A percentile compares a stretch with the other conserved stretches of the same genome.
Conservation (phyloP, 805 yeast species). For the Ogataea siamensis region DNA sequence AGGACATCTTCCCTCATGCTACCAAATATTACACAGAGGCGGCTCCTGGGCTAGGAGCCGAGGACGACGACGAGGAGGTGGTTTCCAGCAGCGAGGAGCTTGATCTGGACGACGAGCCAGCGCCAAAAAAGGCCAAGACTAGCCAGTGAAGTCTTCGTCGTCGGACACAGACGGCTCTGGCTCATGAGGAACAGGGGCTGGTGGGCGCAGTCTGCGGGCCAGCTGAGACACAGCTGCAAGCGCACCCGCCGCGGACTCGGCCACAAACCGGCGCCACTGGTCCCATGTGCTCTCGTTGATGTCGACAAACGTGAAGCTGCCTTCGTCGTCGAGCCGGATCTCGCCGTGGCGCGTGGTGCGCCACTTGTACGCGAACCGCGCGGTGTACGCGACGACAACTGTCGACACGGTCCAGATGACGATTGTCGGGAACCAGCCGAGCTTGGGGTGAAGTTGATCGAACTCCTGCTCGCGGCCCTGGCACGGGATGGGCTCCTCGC, state of each 20-base stretch:
- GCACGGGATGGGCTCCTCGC: constrained; percentile 59
- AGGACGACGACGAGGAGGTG: constrained; percentile 46
- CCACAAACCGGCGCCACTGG: constrained; percentile 18
- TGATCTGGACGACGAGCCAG: constrained; percentile 34
- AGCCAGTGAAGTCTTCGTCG: constrained; percentile 10
- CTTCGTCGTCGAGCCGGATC: constrained; percentile 74
- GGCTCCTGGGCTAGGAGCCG: constrained; percentile 56
- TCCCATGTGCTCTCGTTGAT: constrained; percentile 23
- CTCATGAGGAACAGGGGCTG: neutral
- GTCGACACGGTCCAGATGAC: constrained; percentile 50
- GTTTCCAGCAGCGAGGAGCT: constrained; percentile 43
- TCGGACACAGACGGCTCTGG: constrained; percentile 1
- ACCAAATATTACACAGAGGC: constrained; percentile 79
- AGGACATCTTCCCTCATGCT: constrained; percentile 83
- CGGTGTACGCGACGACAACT: constrained; percentile 46
- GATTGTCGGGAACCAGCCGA: constrained; percentile 43
- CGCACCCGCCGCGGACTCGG: constrained; percentile 18
- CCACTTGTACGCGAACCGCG: constrained; percentile 31
- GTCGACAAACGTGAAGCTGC: constrained; percentile 34
- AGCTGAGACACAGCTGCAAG: constrained; percentile 4
- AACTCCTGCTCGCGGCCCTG: constrained; percentile 79
- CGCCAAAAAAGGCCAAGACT: constrained; percentile 6
- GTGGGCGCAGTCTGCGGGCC: constrained; percentile 25
- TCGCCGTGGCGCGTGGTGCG: constrained; percentile 60
- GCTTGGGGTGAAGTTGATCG: constrained; percentile 51